Evolutionary conservation across 2,329 filamentous ascomycete species (phyloP), one percentile per base, ranked within the genome.

Genomic region (Beauveria rudraprayagi): DNA sequence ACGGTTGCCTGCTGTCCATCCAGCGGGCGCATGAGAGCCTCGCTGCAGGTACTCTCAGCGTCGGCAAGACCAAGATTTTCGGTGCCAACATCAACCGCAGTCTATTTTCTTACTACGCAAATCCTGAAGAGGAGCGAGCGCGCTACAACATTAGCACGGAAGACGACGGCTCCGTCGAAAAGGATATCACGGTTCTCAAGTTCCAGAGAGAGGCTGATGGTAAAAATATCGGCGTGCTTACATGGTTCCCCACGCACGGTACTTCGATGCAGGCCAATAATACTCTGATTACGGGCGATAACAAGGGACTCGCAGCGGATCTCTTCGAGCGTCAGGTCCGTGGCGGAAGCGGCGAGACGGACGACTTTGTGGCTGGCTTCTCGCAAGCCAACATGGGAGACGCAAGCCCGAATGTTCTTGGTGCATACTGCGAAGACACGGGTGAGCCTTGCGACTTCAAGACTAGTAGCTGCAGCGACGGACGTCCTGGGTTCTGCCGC

Each of bases 181-280:
- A 91, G 73, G 84, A 85, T 9, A 78, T 96, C 79, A 92, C 89
- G 0, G 77, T 95, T 54, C 77, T 96, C 59, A 85, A 84, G 63
- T 92, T 96, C 67, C 83, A 85, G 65, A 81, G 89, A 44, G 82
- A 83, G 2, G 85, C 83, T 1, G 89, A 93, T 68, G 80, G 83
- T 59, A 90, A 89, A 73, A 86, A 86, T 57, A 84, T 91, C 43
- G 92, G 90, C n/a, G 78, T 94, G 3, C 73, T 97, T 64, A 93
- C 90, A 16, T 97, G 92, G 89, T 96, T 93, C 70, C 85, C 92
- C 2, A 91, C 92, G 0, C 92, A 97, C 72, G 91, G 91, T 43
- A 97, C 92, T 0, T 95, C 91, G 1, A 86, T 96, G 79, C 84
- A 91, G 56, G 89, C 89, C 56, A 96, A 96, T 76, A 96, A 96